Base-by-base conservation (phyloP, 257 asterid species). In the Agastache rugosa region DNA sequence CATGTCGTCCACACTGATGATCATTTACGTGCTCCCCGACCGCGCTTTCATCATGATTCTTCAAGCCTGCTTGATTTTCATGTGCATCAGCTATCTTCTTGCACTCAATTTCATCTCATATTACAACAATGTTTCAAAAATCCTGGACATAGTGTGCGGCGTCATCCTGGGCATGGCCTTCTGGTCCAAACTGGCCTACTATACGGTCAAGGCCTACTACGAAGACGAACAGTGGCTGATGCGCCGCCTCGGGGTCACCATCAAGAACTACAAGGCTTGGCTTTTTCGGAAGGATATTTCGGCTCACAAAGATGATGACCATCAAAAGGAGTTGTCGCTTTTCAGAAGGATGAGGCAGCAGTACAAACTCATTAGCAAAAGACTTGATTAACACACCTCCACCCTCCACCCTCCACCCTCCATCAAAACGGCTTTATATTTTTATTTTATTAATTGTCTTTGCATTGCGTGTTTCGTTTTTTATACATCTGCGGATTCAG, bases 11-110 rank as follows among this genome's bases (percentile, higher is more conserved):
- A 55, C 68, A 15, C 56, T 65, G 29, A 55, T 72, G 15, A 77
- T 77, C 31, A 71, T 77, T n/a, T 71, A 64, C 74, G 74, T 77
- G 25, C 69, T 77, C 3, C 81, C 63, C 11, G 76, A 74, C 16
- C 58, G 75, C 14, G 75, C 80, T 0, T 76, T 45, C 75, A 20
- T 45, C 37, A 1, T 59, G 6, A 27, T 69, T 1, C 67, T 76
- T 0, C 76, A 69, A 19, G 7, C 17, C 5, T 60, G 80, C 59
- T 20, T 76, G 72, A 5, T 76, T 0, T 77, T 77, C 31, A 50
- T 77, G 76, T 60, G 53, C 19, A 10, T 23, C n/a, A 23, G 72
- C 50, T 77, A 69, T 15, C 48, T 77, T 10, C 19, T 51, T 3
- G 76, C 76, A 2, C 23, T 69, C 61, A 25, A 11, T 1, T 69